These are phyloP conservation scores for Calonectria montana DNA, from an alignment of 2,329 filamentous ascomycete genomes.

Conservation along the genomic window DNA sequence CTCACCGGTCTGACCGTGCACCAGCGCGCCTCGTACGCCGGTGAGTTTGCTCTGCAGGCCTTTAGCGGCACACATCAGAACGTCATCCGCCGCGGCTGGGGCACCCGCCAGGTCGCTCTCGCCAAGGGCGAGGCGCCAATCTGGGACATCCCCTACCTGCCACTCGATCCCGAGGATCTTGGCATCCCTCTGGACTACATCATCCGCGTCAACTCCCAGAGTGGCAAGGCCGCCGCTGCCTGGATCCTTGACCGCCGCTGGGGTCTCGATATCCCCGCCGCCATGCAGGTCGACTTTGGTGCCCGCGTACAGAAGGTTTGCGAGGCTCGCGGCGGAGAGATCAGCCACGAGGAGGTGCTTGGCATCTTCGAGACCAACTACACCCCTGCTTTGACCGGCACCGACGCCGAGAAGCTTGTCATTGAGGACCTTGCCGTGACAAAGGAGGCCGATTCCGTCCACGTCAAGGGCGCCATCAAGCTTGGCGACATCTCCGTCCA, in stretches of 20 bases:
- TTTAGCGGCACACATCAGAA: slow-evolving; percentile 89
- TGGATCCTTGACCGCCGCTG: slow-evolving; percentile 94
- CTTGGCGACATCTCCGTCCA: neutral
- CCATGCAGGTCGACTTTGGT: slow-evolving; percentile 91
- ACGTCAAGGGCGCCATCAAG: slow-evolving; percentile 8
- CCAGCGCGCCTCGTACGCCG: slow-evolving; percentile 89
- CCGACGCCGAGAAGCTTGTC: neutral
- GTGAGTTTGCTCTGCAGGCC: slow-evolving; percentile 89
- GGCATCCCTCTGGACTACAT: slow-evolving; percentile 97
- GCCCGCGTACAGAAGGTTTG: slow-evolving; percentile 86
- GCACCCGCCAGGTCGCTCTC: neutral
- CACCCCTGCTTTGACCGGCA: slow-evolving; percentile 63
- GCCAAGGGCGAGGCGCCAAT: neutral
- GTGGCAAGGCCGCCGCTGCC: slow-evolving; percentile 92
- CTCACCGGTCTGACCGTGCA: slow-evolving; percentile 97
- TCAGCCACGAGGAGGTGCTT: slow-evolving; percentile 85
- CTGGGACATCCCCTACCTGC: slow-evolving; percentile 89
- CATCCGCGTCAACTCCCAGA: slow-evolving; percentile 98
- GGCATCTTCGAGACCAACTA: slow-evolving; percentile 89
- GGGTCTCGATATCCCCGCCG: slow-evolving; percentile 91
- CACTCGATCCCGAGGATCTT: slow-evolving; percentile 92
- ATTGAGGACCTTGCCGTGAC: neutral
- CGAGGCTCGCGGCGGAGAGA: slow-evolving; percentile 84
- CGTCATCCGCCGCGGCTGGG: slow-evolving; percentile 3
- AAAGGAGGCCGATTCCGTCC: neutral